Evolutionary conservation across 768 basidiomycete species (phyloP), one percentile per base, ranked within the genome.

Genomic region (Leccinum olivaceopallidum): DNA sequence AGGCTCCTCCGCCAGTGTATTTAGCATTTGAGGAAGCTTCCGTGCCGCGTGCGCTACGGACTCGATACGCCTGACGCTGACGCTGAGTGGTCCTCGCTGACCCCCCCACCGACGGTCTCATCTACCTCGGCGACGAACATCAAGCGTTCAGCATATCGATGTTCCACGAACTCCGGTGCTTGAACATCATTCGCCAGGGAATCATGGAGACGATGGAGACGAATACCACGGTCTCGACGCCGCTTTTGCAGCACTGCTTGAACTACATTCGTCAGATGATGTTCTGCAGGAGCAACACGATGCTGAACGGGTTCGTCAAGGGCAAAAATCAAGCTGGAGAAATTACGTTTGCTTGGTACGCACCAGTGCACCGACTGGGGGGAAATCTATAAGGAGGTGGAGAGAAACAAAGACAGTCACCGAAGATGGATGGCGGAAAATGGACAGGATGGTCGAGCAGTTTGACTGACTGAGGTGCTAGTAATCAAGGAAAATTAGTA

Each of bases 201-300:
- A 18, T 59, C 52, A 22, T 36, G 42, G 52, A 59, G 32, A 20
- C 42, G 9, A 47, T 59, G 26, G 24, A 48, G 39, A 28, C 50
- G 44, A 47, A 59, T 8, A 13, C 16, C 18, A 54, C 58, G 5
- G 12, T 26, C 52, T 48, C 58, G 3, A 20, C 30, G 7, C 42
- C 47, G 30, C 58, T 54, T 28, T 22, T 59, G 30, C 32, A 54
- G 7, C 58, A 59, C 52, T 54, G 58, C 52, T 47, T 54, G 22
- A 59, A 59, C 58, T 54, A 59, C 58, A 24, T 59, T 16, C 53
- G 58, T 20, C 58, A 59, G 20, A 59, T 59, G 58, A 37, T 48
- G 7, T 37, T 59, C 36, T 55, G 58, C 44, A 48, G 58, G 53
- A 49, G 58, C 14, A 59, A 59, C 34, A 55, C 53, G n/a, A 59